Conservation (phyloP, 495 filamentous ascomycete species). For the Penicillium riverlandense region DNA sequence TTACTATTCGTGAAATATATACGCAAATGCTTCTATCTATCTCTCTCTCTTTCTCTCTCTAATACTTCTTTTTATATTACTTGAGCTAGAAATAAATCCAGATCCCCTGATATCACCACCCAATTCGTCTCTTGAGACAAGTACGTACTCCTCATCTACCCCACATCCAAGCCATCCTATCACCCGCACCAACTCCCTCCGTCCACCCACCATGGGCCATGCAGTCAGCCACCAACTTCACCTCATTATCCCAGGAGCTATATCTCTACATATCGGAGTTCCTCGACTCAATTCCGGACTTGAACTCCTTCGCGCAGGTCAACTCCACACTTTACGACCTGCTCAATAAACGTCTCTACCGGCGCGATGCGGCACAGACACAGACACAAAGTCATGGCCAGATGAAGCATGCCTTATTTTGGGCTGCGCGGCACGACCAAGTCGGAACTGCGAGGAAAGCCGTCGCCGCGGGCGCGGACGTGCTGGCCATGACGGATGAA, state of each 20-base stretch:
- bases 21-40: no score
- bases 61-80: not conserved
- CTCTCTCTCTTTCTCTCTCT: not conserved
- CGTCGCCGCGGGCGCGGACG: slow-evolving; percentile 11
- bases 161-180: no score
- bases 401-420: slow-evolving; percentile 1
- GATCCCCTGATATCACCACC: no score
- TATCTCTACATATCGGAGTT: slow-evolving; percentile 7
- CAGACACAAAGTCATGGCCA: no score
- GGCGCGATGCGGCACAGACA: slow-evolving; percentile 1
- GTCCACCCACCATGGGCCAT: slow-evolving; percentile 1
- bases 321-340: slow-evolving; percentile 6
- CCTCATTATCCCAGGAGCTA: slow-evolving; percentile 9
- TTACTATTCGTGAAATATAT: no score
- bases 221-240: not conserved
- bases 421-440: slow-evolving; percentile 10
- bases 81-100: no score
- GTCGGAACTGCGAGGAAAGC: slow-evolving; percentile 3
- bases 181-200: no score
- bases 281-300: slow-evolving; percentile 2
- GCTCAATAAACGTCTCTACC: slow-evolving; percentile 11
- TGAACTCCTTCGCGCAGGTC: slow-evolving; percentile 9
- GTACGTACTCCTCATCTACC: no score
- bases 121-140: no score
- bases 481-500: slow-evolving; percentile 2